Percentiles rank a stretch among this genome's conserved stretches.
Evolutionary conservation across 2,329 filamentous ascomycete species (phyloP).

Genomic region (Verruconis gallopava): DNA sequence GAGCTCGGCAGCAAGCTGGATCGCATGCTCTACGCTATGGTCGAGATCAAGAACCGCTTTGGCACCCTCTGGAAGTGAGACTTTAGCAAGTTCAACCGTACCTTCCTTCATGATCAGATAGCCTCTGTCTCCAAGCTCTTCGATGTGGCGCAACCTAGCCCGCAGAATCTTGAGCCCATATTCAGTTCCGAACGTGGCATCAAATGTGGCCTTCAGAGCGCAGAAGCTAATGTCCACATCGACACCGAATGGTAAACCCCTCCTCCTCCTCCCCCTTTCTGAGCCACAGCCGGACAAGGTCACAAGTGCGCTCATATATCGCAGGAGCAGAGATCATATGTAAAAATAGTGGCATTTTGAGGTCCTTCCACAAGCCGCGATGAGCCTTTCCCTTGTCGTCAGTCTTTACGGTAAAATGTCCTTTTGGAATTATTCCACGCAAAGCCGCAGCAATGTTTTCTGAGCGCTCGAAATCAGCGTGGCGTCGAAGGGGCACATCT

Average conservation of each 20-base stretch:
- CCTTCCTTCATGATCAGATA: slow-evolving; percentile 8
- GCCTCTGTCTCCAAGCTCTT: slow-evolving; percentile 12
- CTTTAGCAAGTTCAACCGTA: slow-evolving; percentile 13
- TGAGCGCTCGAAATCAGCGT: not conserved
- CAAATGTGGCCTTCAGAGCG: slow-evolving; percentile 29
- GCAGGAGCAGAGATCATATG: not conserved
- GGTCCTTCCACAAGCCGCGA: not conserved
- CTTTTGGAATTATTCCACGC: not conserved
- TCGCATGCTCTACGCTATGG: slow-evolving; percentile 13
- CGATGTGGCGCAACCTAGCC: slow-evolving; percentile 17
- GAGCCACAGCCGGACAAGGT: not conserved
- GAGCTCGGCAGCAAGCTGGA: slow-evolving; percentile 16
- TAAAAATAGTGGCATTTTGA: not conserved
- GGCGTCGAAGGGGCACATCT: not conserved
- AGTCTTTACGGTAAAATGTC: not conserved
- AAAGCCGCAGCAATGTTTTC: not conserved
- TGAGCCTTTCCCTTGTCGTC: not conserved
- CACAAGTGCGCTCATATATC: not conserved
- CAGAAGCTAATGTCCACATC: slow-evolving; percentile 23
- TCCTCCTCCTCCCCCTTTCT: too few species aligned
- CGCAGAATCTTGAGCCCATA: slow-evolving; percentile 6
- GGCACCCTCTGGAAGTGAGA: slow-evolving; percentile 14
- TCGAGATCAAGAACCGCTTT: slow-evolving; percentile 15
- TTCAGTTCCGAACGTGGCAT: slow-evolving; percentile 24
- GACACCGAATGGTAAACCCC: slow-evolving; percentile 24